phyloP scores from a whole-genome alignment of 169 alveolate species.

The Perkinsus chesapeaki region DNA sequence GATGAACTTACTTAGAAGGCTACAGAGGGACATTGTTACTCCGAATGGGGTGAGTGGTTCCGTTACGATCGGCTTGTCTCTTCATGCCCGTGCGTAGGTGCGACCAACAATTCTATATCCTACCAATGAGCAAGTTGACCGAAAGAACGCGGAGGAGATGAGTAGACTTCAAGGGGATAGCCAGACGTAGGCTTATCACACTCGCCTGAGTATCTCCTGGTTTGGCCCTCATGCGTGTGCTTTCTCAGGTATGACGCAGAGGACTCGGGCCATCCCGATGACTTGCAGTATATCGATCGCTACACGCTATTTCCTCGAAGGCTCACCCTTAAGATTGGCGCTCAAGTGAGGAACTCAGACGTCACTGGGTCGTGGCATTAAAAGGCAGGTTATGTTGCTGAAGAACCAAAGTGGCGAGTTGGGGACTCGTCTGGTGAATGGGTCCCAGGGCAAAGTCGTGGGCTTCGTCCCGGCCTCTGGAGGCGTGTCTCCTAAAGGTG shows the following conservation, averaged over 20 bases:
- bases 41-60: neutral
- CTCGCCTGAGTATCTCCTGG: too few species aligned
- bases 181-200: neutral
- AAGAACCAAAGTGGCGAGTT: neutral
- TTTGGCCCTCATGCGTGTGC: too few species aligned
- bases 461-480: neutral
- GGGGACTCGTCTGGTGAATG: neutral
- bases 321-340: neutral
- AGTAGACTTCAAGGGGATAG: neutral
- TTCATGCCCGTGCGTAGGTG: neutral
- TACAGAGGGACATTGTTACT: neutral
- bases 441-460: neutral
- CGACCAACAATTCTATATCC: neutral
- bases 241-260: neutral
- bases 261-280: neutral
- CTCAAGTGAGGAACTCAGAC: neutral
- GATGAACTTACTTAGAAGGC: neutral
- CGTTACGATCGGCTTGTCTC: neutral
- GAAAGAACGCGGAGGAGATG: neutral
- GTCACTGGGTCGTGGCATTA: neutral
- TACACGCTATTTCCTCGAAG: neutral
- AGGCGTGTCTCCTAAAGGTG: neutral
- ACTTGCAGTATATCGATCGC: neutral
- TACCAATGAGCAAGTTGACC: neutral
- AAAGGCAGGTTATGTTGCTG: neutral